Base-by-base conservation (phyloP, 2,329 filamentous ascomycete genomes). In the Xylariaceae sp. region DNA sequence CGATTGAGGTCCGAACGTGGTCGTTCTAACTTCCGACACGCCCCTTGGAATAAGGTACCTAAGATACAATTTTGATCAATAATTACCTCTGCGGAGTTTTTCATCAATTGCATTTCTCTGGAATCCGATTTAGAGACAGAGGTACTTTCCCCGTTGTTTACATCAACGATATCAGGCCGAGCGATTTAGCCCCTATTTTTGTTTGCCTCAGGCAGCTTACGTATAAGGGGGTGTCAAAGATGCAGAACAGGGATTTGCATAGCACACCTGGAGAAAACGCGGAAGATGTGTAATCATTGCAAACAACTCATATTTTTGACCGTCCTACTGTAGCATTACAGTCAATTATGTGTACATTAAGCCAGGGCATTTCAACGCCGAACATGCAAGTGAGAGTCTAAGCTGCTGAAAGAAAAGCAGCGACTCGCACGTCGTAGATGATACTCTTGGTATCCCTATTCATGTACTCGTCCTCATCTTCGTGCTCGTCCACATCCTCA, bases 341-440 rank as follows among this genome's bases (percentile, higher is more conserved):
- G 49, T 51, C 49, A 45, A 56, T 56, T 63, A 56, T 56, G 45
- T 59, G 34, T 63, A 61, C 61, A 63, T 59, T 17, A 39, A 51
- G 39, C 57, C 45, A 39, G 18, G 51, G 11, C 51, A 59, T 13
- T 45, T 35, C 11, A 54, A 63, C 59, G 45, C 44, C 55, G 11
- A 57, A 59, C 49, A 57, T 61, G 60, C 59, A 53, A 53, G 51
- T 15, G 49, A 53, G 18, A 53, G 61, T 30, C 39, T 34, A 44
- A 15, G 55, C 34, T 57, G 39, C 52, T 51, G 7, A 48, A 51
- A 56, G 5, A 30, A 30, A 30, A 18, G 30, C 15, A 55, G 55
- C 37, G 18, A 45, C 49, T 41, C 48, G 9, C 39, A 48, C 41
- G 37, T 15, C 53, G 11, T 35, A 23, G 49, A 55, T 45, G 51